Conservation (phyloP, 768 basidiomycete genomes). For the Phlebiopsis gigantea region DNA sequence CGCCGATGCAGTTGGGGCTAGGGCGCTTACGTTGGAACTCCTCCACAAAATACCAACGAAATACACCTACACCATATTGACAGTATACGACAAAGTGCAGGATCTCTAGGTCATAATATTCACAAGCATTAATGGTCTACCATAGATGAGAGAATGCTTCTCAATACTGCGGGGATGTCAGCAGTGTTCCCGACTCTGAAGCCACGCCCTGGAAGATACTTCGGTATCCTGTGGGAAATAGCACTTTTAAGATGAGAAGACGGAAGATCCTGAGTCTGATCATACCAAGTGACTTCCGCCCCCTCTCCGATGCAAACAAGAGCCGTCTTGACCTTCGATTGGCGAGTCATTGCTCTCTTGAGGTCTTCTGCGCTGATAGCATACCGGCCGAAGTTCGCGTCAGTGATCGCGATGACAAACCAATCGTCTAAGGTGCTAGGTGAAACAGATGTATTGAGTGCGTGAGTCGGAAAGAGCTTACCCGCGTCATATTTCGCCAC, state of each 20-base stretch:
- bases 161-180: slow-evolving; percentile 58
- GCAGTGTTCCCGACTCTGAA: slow-evolving; percentile 57
- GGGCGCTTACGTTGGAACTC: too few species aligned
- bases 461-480: slow-evolving; percentile 17
- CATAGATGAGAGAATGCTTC: slow-evolving; percentile 47
- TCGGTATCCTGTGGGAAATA: slow-evolving; percentile 43
- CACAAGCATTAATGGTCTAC: slow-evolving; percentile 22
- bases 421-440: slow-evolving; percentile 46
- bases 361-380: slow-evolving; percentile 55
- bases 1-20: too few species aligned
- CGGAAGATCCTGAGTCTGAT: too few species aligned
- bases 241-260: neutral
- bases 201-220: slow-evolving; percentile 53
- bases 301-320: slow-evolving; percentile 68
- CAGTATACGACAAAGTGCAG: too few species aligned
- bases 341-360: slow-evolving; percentile 48
- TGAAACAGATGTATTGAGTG: neutral
- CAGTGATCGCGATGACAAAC: slow-evolving; percentile 69
- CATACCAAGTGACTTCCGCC: slow-evolving; percentile 56
- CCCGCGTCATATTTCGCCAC: slow-evolving; percentile 60
- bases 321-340: slow-evolving; percentile 63
- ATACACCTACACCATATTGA: too few species aligned
- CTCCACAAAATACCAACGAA: too few species aligned
- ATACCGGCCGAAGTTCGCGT: slow-evolving; percentile 65
- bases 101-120: too few species aligned